Conservation (phyloP, 331 rosid genomes). For the Malus hybrid region DNA sequence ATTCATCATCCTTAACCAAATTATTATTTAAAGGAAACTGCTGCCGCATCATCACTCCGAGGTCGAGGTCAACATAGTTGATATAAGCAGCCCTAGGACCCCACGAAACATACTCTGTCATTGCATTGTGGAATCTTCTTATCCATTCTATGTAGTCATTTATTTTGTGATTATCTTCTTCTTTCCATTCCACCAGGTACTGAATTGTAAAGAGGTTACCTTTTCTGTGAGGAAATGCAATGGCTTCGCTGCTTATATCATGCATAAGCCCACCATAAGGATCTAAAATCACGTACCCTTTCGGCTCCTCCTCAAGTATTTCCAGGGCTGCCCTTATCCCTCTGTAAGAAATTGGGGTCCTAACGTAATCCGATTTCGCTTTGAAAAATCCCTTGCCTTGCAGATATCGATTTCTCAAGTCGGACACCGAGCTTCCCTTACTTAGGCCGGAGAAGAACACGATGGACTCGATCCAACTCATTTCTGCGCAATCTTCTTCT, state of each 20-base stretch:
- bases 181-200: conserved; percentile 55
- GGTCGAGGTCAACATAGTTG: conserved; percentile 38
- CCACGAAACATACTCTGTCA: conserved; percentile 55
- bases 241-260: conserved; percentile 49
- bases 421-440: conserved; percentile 27
- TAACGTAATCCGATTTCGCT: conserved; percentile 68
- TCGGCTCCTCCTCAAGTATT: neutral
- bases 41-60: neutral
- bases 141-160: conserved; percentile 52
- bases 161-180: conserved; percentile 35
- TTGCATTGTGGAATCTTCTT: conserved; percentile 46
- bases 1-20: neutral
- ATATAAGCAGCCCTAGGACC: conserved; percentile 77
- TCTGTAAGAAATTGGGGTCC: conserved; percentile 20
- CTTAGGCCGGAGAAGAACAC: conserved; percentile 57
- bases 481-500: conserved; percentile 52
- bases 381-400: conserved; percentile 49
- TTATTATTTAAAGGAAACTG: neutral
- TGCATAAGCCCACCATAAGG: conserved; percentile 56
- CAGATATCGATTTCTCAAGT: conserved; percentile 42
- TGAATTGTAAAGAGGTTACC: conserved; percentile 59
- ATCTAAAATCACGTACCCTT: conserved; percentile 34
- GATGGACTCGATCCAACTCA: conserved; percentile 72
- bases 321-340: conserved; percentile 35
- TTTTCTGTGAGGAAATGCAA: conserved; percentile 70